Evolutionary conservation across 441 rosid genomes (phyloP), one percentile per base, ranked within the genome.

Genomic region (Flueggea neowawraea): DNA sequence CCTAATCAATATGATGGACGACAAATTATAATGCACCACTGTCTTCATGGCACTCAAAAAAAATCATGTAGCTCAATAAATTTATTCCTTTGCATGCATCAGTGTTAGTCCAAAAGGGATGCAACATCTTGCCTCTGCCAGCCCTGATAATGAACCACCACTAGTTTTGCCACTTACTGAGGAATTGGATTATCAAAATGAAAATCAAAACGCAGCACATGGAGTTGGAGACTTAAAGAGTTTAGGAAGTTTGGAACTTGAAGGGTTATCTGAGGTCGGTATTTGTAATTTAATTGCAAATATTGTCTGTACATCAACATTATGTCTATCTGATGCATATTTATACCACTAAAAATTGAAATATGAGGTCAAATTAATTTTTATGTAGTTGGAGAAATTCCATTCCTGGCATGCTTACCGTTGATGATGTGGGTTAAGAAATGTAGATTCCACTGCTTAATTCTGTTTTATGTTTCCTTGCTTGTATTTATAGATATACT

Each of bases 251-350:
- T 48, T 55, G 57, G 70, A 68, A 52, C 60, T 53, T 45, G 80
- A 78, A 67, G 78, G 75, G 62, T 76, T 70, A 51, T 78, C 78
- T 16, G 78, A 76, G 78, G 86, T 80, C 56, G 54, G 66, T 72
- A 49, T 16, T 52, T 12, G 39, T 6, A 43, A 11, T 39, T 12
- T 3, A n/a, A 16, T 22, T 22, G 28, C 28, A 22, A 22, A 22
- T 22, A 22, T 22, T 22, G 28, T 22, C 28, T 22, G 28, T 22
- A 22, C 28, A 22, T 22, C 28, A 22, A 22, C 28, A 22, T 22
- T 2, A 22, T 22, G 28, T 22, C 28, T 22, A 22, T 22, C 28
- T 22, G 28, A 22, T 22, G 28, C 28, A 22, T 22, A 22, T 22
- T 22, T 22, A 22, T 22, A 22, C 28, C 28, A 22, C 28, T 22